A percentile compares a stretch with the other conserved stretches of the same genome.
These are phyloP conservation scores for Hypholoma fasciculare DNA, from an alignment of 768 basidiomycete species.

Conservation along the genomic window DNA sequence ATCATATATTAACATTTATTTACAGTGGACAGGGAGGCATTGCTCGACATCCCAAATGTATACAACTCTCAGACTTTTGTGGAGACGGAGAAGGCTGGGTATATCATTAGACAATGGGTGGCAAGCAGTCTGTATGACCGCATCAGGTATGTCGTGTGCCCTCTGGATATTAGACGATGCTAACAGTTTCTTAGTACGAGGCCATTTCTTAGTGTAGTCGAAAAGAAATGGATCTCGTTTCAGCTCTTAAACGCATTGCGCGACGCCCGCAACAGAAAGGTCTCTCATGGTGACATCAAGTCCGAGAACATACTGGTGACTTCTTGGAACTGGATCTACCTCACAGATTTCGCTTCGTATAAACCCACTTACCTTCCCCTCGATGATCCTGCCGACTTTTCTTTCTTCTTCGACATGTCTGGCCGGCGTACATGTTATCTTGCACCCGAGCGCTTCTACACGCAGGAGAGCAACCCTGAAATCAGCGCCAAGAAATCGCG, in stretches of 20 bases:
- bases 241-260: constrained; percentile 1
- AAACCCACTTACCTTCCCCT: constrained; percentile 95
- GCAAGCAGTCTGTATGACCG: constrained; percentile 95
- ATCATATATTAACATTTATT: constrained; percentile 5
- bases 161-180: neutral
- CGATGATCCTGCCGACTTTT: constrained; percentile 96
- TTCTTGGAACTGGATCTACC: constrained; percentile 93
- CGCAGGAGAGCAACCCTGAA: constrained; percentile 64
- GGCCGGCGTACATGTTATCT: constrained; percentile 93
- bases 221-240: constrained; percentile 89
- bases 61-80: constrained; percentile 88
- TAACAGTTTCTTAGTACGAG: constrained; percentile 65
- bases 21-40: constrained; percentile 81
- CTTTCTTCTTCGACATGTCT: constrained; percentile 96
- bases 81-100: constrained; percentile 96
- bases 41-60: constrained; percentile 84
- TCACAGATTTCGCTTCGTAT: constrained; percentile 94
- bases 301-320: constrained; percentile 88
- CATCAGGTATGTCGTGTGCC: constrained; percentile 69
- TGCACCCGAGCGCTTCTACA: constrained; percentile 95
- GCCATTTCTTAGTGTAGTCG: constrained; percentile 86
- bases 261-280: constrained; percentile 1
- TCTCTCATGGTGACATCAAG: neutral
- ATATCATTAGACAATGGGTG: constrained; percentile 92
- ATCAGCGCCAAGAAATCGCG: constrained; percentile 69